Evolutionary conservation across 352 stramenopile species (phyloP).

Genomic region (Aphanomyces astaci): DNA sequence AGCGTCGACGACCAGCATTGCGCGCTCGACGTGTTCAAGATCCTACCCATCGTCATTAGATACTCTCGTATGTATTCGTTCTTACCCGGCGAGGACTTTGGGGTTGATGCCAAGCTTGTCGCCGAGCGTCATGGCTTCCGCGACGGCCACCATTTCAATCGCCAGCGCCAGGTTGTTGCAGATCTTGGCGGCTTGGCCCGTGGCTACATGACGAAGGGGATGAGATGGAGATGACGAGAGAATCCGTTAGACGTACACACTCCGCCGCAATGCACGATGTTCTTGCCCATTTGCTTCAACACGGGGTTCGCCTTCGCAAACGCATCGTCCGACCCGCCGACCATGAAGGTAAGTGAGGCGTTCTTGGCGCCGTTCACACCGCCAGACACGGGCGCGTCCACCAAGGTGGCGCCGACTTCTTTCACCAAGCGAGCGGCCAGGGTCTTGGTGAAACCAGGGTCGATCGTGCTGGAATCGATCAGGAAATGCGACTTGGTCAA

Average conservation of each 20-base stretch:
- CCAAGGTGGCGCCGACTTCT: conserved; percentile 51
- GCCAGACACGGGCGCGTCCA: conserved; percentile 95
- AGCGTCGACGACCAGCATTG: conserved; percentile 94
- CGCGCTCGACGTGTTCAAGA: conserved; percentile 96
- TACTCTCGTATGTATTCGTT: background rate
- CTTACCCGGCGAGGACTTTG: conserved; percentile 76
- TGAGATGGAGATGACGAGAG: conserved; percentile 15
- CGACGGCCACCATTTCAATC: conserved; percentile 94
- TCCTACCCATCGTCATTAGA: conserved; percentile 31
- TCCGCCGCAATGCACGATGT: conserved; percentile 89
- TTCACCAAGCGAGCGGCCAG: conserved; percentile 60
- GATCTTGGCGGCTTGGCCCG: conserved; percentile 88
- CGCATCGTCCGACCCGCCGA: conserved; percentile 59
- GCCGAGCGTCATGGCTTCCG: conserved; percentile 95
- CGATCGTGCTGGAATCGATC: conserved; percentile 95
- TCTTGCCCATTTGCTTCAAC: conserved; percentile 90
- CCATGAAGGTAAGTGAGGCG: conserved; percentile 98
- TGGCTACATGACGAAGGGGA: conserved; percentile 32
- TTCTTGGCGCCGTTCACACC: conserved; percentile 93
- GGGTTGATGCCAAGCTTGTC: conserved; percentile 92
- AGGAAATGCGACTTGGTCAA: conserved; percentile 75
- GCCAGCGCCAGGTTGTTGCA: conserved; percentile 98
- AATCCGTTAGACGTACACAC: conserved; percentile 51
- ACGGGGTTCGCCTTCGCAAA: conserved; percentile 73
- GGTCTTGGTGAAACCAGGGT: conserved; percentile 86